Percentiles rank a stretch among this genome's conserved stretches.
These are phyloP conservation scores for Geotrichum reessii DNA, from an alignment of 1,139 yeast species.

Conservation along the genomic window DNA sequence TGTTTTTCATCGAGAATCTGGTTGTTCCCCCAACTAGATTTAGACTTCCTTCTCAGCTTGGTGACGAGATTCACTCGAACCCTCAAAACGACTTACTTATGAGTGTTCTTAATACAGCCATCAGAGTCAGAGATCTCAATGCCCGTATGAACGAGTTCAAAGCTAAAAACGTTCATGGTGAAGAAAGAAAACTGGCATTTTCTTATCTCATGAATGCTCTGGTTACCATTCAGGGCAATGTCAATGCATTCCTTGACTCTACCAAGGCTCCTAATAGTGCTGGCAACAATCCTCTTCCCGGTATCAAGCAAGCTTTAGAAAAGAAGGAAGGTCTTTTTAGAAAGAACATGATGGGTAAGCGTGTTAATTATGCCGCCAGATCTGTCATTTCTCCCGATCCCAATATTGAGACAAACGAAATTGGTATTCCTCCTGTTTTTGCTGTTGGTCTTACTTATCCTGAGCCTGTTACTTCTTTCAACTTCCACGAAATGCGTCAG, in stretches of 20 bases:
- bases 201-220: slow-evolving; percentile 91
- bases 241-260: slow-evolving; percentile 87
- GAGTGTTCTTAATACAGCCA: slow-evolving; percentile 69
- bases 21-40: slow-evolving; percentile 96
- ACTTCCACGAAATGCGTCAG: slow-evolving; percentile 82
- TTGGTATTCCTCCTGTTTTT: slow-evolving; percentile 98
- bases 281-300: slow-evolving; percentile 77
- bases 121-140: slow-evolving; percentile 81
- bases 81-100: slow-evolving; percentile 84
- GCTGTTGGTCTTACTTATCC: slow-evolving; percentile 95
- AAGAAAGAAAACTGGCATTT: slow-evolving; percentile 69
- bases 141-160: slow-evolving; percentile 54
- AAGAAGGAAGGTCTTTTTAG: slow-evolving; percentile 98
- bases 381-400: slow-evolving; percentile 99
- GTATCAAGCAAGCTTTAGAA: slow-evolving; percentile 95
- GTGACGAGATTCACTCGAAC: slow-evolving; percentile 94
- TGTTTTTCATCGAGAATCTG: slow-evolving; percentile 81
- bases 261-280: slow-evolving; percentile 75
- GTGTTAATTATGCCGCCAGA: slow-evolving; percentile 98
- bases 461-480: slow-evolving; percentile 95
- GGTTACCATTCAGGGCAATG: slow-evolving; percentile 92
- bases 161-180: slow-evolving; percentile 60
- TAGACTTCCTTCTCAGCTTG: slow-evolving; percentile 92
- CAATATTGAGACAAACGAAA: slow-evolving; percentile 92
- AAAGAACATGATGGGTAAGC: slow-evolving; percentile 99